Conservation (phyloP, 345 rosid species). For the Sonneratia caseolaris region DNA sequence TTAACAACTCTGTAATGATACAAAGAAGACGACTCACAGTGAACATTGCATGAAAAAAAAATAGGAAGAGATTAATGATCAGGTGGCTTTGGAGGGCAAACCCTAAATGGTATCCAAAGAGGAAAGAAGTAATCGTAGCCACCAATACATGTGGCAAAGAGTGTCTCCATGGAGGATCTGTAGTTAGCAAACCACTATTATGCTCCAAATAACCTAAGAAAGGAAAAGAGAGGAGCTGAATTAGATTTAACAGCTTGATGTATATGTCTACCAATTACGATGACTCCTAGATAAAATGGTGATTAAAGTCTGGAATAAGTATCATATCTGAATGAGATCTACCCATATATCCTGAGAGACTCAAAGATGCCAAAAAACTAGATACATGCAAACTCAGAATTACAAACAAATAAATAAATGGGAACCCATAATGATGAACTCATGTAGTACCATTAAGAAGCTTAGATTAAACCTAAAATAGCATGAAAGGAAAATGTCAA, state of each 20-base stretch:
- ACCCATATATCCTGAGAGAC: neutral
- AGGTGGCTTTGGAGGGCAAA: conserved; percentile 24
- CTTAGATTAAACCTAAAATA: neutral
- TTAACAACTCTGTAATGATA: conserved; percentile 61
- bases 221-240: neutral
- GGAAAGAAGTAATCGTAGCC: conserved; percentile 71
- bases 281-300: neutral
- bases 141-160: conserved; percentile 79
- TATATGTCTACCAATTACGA: neutral
- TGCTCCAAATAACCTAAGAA: conserved; percentile 45
- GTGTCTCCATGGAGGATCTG: conserved; percentile 78
- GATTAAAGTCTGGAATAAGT: neutral
- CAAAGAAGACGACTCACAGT: conserved; percentile 1
- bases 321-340: neutral
- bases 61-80: conserved; percentile 1
- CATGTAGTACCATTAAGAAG: neutral
- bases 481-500: conserved; percentile 4
- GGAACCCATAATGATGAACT: neutral
- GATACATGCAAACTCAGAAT: neutral
- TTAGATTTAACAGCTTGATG: neutral
- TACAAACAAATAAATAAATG: neutral
- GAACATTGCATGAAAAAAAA: neutral
- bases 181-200: conserved; percentile 27
- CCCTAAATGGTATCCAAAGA: conserved; percentile 97
- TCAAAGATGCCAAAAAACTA: neutral